Base-by-base conservation (phyloP, 768 basidiomycete genomes). In the Suillus hirtellus region DNA sequence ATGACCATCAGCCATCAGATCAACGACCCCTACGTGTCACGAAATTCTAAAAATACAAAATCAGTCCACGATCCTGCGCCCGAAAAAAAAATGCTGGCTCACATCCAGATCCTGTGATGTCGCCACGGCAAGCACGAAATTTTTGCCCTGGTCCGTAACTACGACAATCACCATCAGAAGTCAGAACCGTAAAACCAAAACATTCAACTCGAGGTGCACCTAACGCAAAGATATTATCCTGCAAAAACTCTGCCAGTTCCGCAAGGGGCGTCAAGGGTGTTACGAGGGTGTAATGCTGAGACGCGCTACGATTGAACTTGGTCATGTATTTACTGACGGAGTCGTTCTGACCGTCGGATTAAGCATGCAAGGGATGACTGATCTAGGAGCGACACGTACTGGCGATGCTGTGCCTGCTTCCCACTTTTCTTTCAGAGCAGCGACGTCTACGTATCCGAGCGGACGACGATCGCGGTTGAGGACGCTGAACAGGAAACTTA, bases 91-190 rank as follows among this genome's bases (percentile, higher is more conserved):
- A 31, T 4, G 27, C 12, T 17, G 4, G 54, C 66, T 35, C 4
- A 70, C 74, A 71, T 92, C 85, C 21, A 95, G 77, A 71, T 95
- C 93, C 35, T 93, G 87, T 19, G 78, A 71, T 21, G 93, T 95
- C 1, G 89, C 92, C 0, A 95, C 86, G 1, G 81, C 93, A 17
- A 94, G 82, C 4, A 95, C 92, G 63, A 95, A 95, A 71, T 93
- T 93, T 62, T 92, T 86, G 59, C 82, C 81, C 53, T 78, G 76
- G 74, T 97, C 95, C 5, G 95, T 96, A 43, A 96, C 95, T 95
- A 65, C 21, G 60, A 42, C 14, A n/a, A 43, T 46, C 52, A 34
- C 24, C 3, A 37, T 71, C 35, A 66, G 54, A 5, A 2, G 43
- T 70, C 40, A 66, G 50, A 7, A 27, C 37, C 37, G n/a, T 11